Evolutionary conservation across 2,329 filamentous ascomycete species (phyloP).

Genomic region (Aspergillus unguis): DNA sequence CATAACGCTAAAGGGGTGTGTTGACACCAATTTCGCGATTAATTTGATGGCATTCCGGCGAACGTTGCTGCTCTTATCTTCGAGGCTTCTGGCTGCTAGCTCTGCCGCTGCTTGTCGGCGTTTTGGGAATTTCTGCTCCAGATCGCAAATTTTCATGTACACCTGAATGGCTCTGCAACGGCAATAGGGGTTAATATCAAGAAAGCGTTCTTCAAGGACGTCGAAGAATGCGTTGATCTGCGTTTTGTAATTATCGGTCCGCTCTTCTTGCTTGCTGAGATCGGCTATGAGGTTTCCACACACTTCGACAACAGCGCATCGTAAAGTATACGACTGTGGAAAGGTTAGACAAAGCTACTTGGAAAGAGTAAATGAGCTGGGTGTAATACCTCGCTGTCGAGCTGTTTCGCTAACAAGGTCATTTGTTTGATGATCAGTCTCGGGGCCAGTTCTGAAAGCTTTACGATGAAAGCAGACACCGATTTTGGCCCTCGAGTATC

Average conservation of each 20-base stretch:
- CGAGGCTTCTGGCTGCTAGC: conserved; percentile 79
- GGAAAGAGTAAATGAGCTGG: neutral
- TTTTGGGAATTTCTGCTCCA: conserved; percentile 96
- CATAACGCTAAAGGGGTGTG: conserved; percentile 88
- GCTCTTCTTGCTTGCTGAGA: conserved; percentile 85
- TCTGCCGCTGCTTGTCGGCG: conserved; percentile 83
- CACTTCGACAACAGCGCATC: conserved; percentile 92
- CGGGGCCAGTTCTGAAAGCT: conserved; percentile 87
- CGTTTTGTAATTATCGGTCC: conserved; percentile 86
- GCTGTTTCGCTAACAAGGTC: conserved; percentile 86
- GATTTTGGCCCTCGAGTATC: conserved; percentile 95
- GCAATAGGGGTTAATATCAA: conserved; percentile 96
- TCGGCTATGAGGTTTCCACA: conserved; percentile 93
- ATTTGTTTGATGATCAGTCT: conserved; percentile 96
- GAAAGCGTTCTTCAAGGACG: conserved; percentile 89
- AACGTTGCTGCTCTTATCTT: conserved; percentile 98
- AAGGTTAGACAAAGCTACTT: neutral
- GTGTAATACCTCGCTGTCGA: conserved; percentile 78
- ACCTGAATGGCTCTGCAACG: conserved; percentile 89
- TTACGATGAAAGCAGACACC: conserved; percentile 88
- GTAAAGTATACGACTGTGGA: conserved; percentile 77
- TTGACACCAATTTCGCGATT: conserved; percentile 81
- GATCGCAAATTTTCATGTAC: conserved; percentile 83
- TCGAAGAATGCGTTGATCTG: conserved; percentile 98
- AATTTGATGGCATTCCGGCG: conserved; percentile 92